Base-by-base conservation (phyloP, 495 filamentous ascomycete species). In the Daldinia vernicosa region DNA sequence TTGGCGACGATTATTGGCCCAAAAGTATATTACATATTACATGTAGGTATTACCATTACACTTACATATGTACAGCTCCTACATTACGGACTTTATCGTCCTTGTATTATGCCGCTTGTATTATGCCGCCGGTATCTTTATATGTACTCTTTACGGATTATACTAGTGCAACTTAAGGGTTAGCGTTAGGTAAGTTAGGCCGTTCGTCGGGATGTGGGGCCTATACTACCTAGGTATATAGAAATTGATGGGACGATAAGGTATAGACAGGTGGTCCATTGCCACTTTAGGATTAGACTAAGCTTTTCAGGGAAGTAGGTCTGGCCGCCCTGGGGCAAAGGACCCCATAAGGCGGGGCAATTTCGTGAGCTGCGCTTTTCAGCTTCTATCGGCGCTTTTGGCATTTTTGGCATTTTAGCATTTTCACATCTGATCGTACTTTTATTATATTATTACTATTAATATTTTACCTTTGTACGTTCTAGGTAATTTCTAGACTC, bases 361-460 rank as follows among this genome's bases (percentile, higher is more conserved):
- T 28, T 56, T 66, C 52, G 24, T 17, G 22, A 73, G 70, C 51
- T 69, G 57, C 65, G 62, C 45, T 73, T 72, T 73, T 69, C 66
- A 73, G 70, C 70, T 73, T 73, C 66, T 69, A 73, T 73, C 66
- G 70, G 61, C 66, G 66, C 33, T 73, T 73, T 69, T 72, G 52
- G 37, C 59, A 64, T 27, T 73, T 73, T 62, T 45, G 70, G 61
- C 61, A 62, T 73, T 73, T 69, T 69, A 35, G 30, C 59, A 65
- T 35, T 73, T 73, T 59, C 43, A n/a, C 53, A 73, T 66, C 60
- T 73, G 61, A 68, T 67, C 40, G 59, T 69, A 61, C 43, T 59
- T 63, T 69, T 33, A 3, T 33, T 12, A 11, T 33, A 14, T 35
- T 14, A 14, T 14, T 35, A 59, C 24, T 53, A 39, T 45, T 14